These are phyloP conservation scores for Scopulariopsis brevicaulis DNA, from an alignment of 2,329 filamentous ascomycete species.

Conservation along the genomic window DNA sequence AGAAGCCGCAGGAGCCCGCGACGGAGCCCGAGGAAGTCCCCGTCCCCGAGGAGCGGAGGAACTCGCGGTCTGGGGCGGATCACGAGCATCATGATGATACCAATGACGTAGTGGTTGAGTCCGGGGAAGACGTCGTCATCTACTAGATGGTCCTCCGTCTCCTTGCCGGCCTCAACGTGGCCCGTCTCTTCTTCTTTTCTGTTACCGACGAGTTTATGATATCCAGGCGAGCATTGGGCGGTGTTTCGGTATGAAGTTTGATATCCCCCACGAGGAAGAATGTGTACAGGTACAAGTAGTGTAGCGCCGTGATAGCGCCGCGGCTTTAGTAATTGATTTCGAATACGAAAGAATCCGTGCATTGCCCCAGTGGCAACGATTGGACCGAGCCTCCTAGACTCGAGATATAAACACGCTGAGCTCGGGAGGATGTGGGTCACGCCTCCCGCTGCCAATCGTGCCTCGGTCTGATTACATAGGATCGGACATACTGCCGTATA, in stretches of 20 bases:
- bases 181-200: neutral
- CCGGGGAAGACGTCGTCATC: slow-evolving; percentile 83
- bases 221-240: neutral
- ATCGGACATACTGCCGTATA: no score
- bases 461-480: no score
- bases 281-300: neutral
- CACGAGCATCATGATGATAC: slow-evolving; percentile 53
- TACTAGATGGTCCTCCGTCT: slow-evolving; percentile 41
- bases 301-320: no score
- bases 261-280: neutral
- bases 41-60: slow-evolving; percentile 8
- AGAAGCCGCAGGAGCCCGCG: neutral
- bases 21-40: slow-evolving; percentile 2
- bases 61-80: slow-evolving; percentile 9
- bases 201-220: neutral
- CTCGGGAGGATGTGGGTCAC: no score
- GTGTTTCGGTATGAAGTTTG: neutral
- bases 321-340: no score
- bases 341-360: no score
- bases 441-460: no score
- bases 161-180: neutral
- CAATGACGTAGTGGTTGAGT: slow-evolving; percentile 70
- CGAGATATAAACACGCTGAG: no score
- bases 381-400: no score
- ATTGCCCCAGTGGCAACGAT: no score